These are phyloP conservation scores for Dioszegia hungarica DNA, from an alignment of 768 basidiomycete genomes.

Conservation along the genomic window DNA sequence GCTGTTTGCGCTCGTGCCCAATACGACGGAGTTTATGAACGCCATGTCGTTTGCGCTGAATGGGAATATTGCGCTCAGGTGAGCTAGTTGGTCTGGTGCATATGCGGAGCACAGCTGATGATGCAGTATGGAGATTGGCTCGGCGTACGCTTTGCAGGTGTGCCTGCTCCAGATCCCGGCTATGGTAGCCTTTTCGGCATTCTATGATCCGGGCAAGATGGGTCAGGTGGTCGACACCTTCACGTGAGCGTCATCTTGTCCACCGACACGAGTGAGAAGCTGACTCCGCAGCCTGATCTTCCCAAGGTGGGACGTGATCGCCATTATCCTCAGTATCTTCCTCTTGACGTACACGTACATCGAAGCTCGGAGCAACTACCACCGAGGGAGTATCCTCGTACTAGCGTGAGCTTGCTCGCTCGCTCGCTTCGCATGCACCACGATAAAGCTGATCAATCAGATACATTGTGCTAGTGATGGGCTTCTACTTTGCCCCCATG, in stretches of 20 bases:
- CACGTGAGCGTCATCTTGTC: constrained; percentile 59
- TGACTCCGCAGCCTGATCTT: constrained; percentile 72
- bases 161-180: constrained; percentile 96
- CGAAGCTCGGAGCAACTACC: constrained; percentile 97
- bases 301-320: constrained; percentile 96
- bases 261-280: neutral
- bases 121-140: constrained; percentile 95
- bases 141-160: constrained; percentile 96
- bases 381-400: constrained; percentile 90
- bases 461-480: constrained; percentile 82
- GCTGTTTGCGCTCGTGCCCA: constrained; percentile 93
- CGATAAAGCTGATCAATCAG: constrained; percentile 52
- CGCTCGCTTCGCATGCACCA: no score
- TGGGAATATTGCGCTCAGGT: constrained; percentile 95
- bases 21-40: constrained; percentile 99
- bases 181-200: constrained; percentile 97
- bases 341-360: constrained; percentile 98
- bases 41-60: constrained; percentile 96
- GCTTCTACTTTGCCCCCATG: constrained; percentile 73
- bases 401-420: constrained; percentile 83
- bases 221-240: constrained; percentile 84
- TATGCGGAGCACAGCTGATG: neutral
- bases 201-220: constrained; percentile 81
- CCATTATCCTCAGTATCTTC: constrained; percentile 92
- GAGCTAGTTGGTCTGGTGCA: constrained; percentile 26